Conservation (phyloP, 257 asterid species). For the Fraxinus anomala region DNA sequence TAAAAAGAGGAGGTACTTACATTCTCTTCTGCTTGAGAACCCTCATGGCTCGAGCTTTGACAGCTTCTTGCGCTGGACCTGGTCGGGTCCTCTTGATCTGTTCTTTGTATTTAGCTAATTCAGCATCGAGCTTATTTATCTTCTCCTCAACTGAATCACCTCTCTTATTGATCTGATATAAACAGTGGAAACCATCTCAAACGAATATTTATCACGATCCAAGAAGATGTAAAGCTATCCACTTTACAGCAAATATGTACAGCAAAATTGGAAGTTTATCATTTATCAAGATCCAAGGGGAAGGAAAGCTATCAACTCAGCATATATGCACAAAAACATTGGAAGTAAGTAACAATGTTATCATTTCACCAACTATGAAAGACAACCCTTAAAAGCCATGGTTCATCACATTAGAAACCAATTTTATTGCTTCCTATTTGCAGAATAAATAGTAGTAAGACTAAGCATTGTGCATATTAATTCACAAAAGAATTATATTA, state of each 20-base stretch:
- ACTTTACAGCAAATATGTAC: neutral
- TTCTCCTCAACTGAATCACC: slow-evolving; percentile 89
- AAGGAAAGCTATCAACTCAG: neutral
- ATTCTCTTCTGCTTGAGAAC: slow-evolving; percentile 90
- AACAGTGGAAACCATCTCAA: slow-evolving; percentile 17
- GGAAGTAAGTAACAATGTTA: neutral
- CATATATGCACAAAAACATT: neutral
- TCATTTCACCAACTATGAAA: neutral
- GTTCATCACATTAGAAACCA: neutral
- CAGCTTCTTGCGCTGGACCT: slow-evolving; percentile 98
- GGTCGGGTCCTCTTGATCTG: slow-evolving; percentile 94
- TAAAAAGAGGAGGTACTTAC: slow-evolving; percentile 42
- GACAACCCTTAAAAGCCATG: neutral
- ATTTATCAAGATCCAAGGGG: slow-evolving; percentile 1
- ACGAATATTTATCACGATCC: slow-evolving; percentile 8
- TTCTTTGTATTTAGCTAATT: slow-evolving; percentile 72
- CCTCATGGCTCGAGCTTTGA: slow-evolving; percentile 98
- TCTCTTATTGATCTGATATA: slow-evolving; percentile 78
- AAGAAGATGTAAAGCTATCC: neutral
- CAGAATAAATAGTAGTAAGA: neutral
- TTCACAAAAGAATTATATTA: neutral
- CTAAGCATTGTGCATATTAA: neutral
- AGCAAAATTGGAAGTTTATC: neutral
- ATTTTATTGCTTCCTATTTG: neutral
- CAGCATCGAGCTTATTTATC: slow-evolving; percentile 83